These are phyloP conservation scores for Avicennia marina DNA, from an alignment of 257 asterid genomes.

Conservation along the genomic window DNA sequence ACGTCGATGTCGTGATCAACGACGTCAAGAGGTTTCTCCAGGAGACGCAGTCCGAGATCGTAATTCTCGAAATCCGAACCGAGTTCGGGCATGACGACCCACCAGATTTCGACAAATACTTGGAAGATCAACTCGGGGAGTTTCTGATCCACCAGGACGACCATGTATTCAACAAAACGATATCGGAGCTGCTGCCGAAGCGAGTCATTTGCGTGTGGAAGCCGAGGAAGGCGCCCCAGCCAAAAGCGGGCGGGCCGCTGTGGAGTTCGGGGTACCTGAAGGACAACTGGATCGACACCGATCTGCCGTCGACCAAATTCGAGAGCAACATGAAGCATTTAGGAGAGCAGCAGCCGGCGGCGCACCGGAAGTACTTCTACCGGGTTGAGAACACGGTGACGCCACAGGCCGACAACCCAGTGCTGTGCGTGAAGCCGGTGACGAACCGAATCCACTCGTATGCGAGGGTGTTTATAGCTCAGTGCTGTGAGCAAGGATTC, in stretches of 20 bases:
- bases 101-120: slow-evolving; percentile 57
- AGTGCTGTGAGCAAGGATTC: slow-evolving; percentile 37
- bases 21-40: slow-evolving; percentile 55
- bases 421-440: slow-evolving; percentile 72
- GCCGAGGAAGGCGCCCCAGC: slow-evolving; percentile 63
- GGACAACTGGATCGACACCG: slow-evolving; percentile 86
- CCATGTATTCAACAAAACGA: slow-evolving; percentile 48
- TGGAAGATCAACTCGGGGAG: slow-evolving; percentile 65
- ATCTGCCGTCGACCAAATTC: slow-evolving; percentile 78
- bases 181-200: slow-evolving; percentile 59
- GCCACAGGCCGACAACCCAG: slow-evolving; percentile 85
- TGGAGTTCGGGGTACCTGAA: slow-evolving; percentile 55
- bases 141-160: slow-evolving; percentile 66
- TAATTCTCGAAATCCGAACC: slow-evolving; percentile 73
- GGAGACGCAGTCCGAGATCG: slow-evolving; percentile 70
- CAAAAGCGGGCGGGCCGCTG: slow-evolving; percentile 45
- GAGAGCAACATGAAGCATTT: slow-evolving; percentile 71
- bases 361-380: slow-evolving; percentile 57
- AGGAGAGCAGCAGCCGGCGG: slow-evolving; percentile 51
- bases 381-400: slow-evolving; percentile 96
- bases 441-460: slow-evolving; percentile 67
- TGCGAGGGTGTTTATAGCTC: slow-evolving; percentile 64
- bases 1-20: slow-evolving; percentile 52
- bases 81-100: slow-evolving; percentile 91
- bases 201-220: slow-evolving; percentile 92